Percentiles rank a stretch among this genome's conserved stretches.
These are phyloP conservation scores for Trametes cubensis DNA, from an alignment of 768 basidiomycete genomes.

Conservation along the genomic window DNA sequence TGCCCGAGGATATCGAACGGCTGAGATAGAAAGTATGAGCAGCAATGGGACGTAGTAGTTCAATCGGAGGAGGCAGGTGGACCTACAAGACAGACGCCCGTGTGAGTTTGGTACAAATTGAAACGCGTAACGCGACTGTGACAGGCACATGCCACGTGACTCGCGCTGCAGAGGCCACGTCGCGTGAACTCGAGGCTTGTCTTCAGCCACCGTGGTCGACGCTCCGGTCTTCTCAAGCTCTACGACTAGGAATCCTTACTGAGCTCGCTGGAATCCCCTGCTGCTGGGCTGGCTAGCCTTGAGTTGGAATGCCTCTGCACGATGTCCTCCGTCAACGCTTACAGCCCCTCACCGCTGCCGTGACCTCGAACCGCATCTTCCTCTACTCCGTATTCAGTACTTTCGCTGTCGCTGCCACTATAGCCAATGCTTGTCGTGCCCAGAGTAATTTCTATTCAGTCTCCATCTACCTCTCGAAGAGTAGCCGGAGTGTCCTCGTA, in stretches of 20 bases:
- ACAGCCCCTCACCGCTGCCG: slow-evolving; percentile 49
- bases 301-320: slow-evolving; percentile 49
- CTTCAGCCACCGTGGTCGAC: slow-evolving; percentile 5
- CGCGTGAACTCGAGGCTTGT: slow-evolving; percentile 3
- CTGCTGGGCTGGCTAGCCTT: no score
- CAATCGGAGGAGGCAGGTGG: not conserved
- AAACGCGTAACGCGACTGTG: slow-evolving; percentile 1
- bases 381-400: slow-evolving; percentile 72
- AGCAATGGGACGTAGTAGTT: not conserved
- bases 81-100: slow-evolving; percentile 19
- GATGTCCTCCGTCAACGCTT: slow-evolving; percentile 54
- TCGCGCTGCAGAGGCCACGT: slow-evolving; percentile 17
- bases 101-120: not conserved
- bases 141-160: not conserved
- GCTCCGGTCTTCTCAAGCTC: no score
- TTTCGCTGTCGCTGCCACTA: slow-evolving; percentile 67
- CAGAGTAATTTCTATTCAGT: slow-evolving; percentile 95
- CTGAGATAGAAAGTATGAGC: not conserved
- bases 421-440: slow-evolving; percentile 78
- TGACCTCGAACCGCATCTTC: slow-evolving; percentile 65
- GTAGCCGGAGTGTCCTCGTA: slow-evolving; percentile 91
- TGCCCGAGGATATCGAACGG: no score
- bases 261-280: no score
- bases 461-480: slow-evolving; percentile 89
- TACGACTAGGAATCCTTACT: not conserved